Base-by-base conservation (phyloP, 2,329 filamentous ascomycete species). In the Hysterium pulicare region DNA sequence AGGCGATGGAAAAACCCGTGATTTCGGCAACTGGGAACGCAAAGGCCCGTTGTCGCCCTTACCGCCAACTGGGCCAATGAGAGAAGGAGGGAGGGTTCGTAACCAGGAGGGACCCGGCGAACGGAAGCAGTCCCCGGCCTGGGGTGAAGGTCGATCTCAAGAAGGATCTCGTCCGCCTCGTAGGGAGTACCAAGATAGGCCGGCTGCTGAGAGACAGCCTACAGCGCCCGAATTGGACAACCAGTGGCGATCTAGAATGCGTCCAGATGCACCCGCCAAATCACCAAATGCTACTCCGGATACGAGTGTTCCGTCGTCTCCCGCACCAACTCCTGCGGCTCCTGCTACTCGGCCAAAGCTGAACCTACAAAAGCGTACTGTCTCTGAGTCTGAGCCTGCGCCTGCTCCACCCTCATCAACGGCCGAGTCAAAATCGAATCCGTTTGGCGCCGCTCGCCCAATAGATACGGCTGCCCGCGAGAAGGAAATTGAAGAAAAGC, bases 391-490 rank as follows among this genome's bases (percentile, higher is more conserved):
- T 19, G 74, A 82, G 9, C 61, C 75, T 13, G 63, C 61, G 41
- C 66, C 73, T 8, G 72, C 38, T n/a, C 57, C 72, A 4, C 46
- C 68, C 13, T 61, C 58, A 10, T 57, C 64, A 15, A 63, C 71
- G 22, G n/a, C n/a, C n/a, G 86, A 93, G 58, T 74, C 87, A 32
- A 97, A 96, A 75, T 79, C 90, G 20, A 97, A 86, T 68, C 90
- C 90, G 31, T 98, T 98, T 64, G 93, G 93, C 58, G 90, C 87
- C 47, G 93, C 93, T 43, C 84, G 86, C 49, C 93, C 93, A 42
- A 95, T 97, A 57, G 90, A 98, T 70, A 97, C 91, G 35, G 87
- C 88, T 34, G 80, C 90, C 11, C 84, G 87, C 53, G 91, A 97
- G 73, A 85, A 84, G 57, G 84, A 94, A 67, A 83, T 98, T 44